Conservation (phyloP, 2,329 filamentous ascomycete species). For the Harringtonia lauricola region DNA sequence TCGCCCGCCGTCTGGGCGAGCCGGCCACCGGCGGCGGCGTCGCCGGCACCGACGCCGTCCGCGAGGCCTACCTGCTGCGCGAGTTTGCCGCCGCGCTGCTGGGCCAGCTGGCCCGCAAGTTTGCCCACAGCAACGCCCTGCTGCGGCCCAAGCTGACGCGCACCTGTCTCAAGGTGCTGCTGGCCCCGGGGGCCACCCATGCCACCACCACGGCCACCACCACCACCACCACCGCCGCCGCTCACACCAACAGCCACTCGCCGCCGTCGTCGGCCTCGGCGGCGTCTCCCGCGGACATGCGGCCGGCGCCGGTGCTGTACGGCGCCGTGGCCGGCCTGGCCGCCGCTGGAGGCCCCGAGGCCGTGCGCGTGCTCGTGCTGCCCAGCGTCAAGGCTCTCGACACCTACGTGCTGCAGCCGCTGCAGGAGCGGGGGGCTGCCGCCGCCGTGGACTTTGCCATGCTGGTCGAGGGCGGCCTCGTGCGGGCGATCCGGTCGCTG, state of each 20-base stretch:
- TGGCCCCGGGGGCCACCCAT: conserved; percentile 77
- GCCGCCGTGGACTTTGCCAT: conserved; percentile 37
- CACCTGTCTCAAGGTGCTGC: conserved; percentile 85
- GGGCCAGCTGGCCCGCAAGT: conserved; percentile 68
- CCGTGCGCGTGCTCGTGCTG: conserved; percentile 43
- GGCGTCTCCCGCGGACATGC: conserved; percentile 25
- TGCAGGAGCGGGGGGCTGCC: conserved; percentile 36
- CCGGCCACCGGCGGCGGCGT: conserved; percentile 22
- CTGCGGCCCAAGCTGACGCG: conserved; percentile 81
- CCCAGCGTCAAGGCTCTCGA: conserved; percentile 46
- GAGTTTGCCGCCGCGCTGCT: conserved; percentile 78
- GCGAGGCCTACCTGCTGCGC: conserved; percentile 67
- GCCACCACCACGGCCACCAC: too few species aligned
- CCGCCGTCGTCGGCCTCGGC: too few species aligned
- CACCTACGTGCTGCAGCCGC: conserved; percentile 37
- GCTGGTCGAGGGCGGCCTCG: conserved; percentile 39
- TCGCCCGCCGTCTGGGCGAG: conserved; percentile 68
- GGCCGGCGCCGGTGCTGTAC: conserved; percentile 75
- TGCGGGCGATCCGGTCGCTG: conserved; percentile 40
- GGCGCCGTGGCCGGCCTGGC: conserved; percentile 75
- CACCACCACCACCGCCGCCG: too few species aligned
- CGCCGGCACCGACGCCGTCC: conserved; percentile 38
- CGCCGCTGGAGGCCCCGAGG: conserved; percentile 59
- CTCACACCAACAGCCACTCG: too few species aligned
- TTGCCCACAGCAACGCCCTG: conserved; percentile 67